phyloP scores from a whole-genome alignment of 2,329 filamentous ascomycete species.

The Colletotrichum sansevieriae region DNA sequence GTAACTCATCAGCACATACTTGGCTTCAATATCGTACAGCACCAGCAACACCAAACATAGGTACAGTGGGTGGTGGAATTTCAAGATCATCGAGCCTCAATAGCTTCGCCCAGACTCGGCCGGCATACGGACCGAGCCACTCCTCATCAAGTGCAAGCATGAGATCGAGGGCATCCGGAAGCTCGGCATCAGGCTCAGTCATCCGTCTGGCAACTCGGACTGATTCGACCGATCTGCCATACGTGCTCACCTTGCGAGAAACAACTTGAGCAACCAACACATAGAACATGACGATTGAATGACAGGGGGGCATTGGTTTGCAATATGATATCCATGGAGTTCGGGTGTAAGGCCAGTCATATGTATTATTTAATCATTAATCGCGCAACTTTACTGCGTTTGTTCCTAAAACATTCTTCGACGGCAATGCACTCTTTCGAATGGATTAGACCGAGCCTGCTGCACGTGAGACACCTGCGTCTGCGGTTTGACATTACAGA shows the following conservation, averaged over 20 bases:
- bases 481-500: background rate
- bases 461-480: slow-evolving; percentile 20
- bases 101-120: slow-evolving; percentile 59
- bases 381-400: slow-evolving; percentile 8
- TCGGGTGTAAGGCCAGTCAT: slow-evolving; percentile 4
- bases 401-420: background rate
- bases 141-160: slow-evolving; percentile 55
- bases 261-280: slow-evolving; percentile 33
- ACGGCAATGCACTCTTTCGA: background rate
- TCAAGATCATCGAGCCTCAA: slow-evolving; percentile 54
- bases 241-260: slow-evolving; percentile 47
- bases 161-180: slow-evolving; percentile 53
- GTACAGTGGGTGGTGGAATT: slow-evolving; percentile 53
- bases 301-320: slow-evolving; percentile 25
- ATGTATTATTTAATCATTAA: slow-evolving; percentile 37
- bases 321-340: slow-evolving; percentile 41
- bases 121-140: slow-evolving; percentile 54
- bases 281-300: slow-evolving; percentile 33
- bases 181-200: slow-evolving; percentile 55
- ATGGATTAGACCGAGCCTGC: background rate
- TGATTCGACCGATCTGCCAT: slow-evolving; percentile 52
- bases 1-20: slow-evolving; percentile 58
- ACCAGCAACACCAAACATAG: slow-evolving; percentile 64
- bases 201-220: slow-evolving; percentile 60
- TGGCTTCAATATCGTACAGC: slow-evolving; percentile 64